Conservation (phyloP, 2,329 filamentous ascomycete genomes). For the Fusarium sp. region DNA sequence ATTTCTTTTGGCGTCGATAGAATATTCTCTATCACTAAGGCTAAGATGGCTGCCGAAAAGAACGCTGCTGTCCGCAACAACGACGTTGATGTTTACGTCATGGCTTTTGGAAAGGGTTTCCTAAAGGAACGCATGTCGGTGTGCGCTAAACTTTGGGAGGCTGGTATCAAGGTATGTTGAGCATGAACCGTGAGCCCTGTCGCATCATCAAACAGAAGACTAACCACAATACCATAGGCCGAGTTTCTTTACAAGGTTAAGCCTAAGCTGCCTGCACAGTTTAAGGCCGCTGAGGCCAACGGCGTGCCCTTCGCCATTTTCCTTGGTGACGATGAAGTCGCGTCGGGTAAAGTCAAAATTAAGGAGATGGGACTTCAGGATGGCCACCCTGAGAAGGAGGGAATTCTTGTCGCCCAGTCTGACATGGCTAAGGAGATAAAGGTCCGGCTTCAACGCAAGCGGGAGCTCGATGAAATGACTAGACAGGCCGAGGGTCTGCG, state of each 20-base stretch:
- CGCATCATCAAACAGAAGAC: conserved; percentile 30
- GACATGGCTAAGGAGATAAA: conserved; percentile 75
- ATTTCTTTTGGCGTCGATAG: conserved; percentile 96
- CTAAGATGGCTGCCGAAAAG: conserved; percentile 72
- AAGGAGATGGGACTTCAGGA: conserved; percentile 83
- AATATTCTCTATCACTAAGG: conserved; percentile 93
- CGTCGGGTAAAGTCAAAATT: conserved; percentile 84
- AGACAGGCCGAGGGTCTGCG: conserved; percentile 60
- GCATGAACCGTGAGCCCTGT: not conserved
- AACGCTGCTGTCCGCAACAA: conserved; percentile 66
- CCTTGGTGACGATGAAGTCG: conserved; percentile 90
- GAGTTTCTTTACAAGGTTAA: conserved; percentile 93
- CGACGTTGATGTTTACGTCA: conserved; percentile 91
- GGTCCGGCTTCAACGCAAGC: conserved; percentile 58
- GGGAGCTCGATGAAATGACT: conserved; percentile 59
- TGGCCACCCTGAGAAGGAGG: conserved; percentile 91
- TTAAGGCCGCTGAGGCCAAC: conserved; percentile 86
- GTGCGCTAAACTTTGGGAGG: conserved; percentile 82
- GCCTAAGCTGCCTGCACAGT: conserved; percentile 88
- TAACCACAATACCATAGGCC: conserved; percentile 61
- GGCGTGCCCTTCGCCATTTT: conserved; percentile 90
- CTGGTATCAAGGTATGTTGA: conserved; percentile 79
- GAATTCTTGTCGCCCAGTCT: conserved; percentile 76
- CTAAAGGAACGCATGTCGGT: conserved; percentile 87
- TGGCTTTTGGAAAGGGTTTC: conserved; percentile 93